phyloP scores from a whole-genome alignment of 306 rosid genomes.

The Alnus glutinosa region DNA sequence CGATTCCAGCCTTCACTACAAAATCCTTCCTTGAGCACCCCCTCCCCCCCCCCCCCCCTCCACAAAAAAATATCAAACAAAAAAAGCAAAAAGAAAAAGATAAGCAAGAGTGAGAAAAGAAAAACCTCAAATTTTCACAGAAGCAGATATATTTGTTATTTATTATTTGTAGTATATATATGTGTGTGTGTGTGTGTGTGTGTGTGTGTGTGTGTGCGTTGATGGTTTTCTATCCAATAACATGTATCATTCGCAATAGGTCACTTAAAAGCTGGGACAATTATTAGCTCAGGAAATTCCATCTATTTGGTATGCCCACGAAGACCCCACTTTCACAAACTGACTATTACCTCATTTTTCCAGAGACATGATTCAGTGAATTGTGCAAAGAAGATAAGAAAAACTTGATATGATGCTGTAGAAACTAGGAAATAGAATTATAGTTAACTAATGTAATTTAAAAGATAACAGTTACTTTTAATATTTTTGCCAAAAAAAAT shows the following conservation, averaged over 20 bases:
- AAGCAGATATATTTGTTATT: background rate
- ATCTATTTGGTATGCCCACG: background rate
- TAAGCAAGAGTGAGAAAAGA: background rate
- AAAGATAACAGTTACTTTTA: background rate
- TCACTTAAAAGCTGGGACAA: background rate
- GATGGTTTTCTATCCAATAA: background rate
- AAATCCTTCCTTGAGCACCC: too few relatives aligned
- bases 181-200: background rate
- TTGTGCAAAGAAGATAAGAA: background rate
- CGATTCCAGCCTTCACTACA: too few relatives aligned
- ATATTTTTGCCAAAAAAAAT: background rate
- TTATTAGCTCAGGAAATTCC: background rate
- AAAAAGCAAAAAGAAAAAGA: background rate
- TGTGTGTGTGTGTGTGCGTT: background rate
- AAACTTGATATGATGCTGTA: background rate
- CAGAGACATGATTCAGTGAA: background rate
- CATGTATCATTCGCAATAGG: background rate
- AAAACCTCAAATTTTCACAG: background rate
- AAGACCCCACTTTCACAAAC: background rate
- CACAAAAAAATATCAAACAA: background rate
- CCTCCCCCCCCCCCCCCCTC: background rate
- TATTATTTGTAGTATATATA: background rate
- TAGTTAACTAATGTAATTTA: background rate
- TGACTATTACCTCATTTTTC: background rate
- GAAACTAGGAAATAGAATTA: background rate